Base-by-base conservation (phyloP, 768 basidiomycete genomes). In the Lactarius hengduanensis region DNA sequence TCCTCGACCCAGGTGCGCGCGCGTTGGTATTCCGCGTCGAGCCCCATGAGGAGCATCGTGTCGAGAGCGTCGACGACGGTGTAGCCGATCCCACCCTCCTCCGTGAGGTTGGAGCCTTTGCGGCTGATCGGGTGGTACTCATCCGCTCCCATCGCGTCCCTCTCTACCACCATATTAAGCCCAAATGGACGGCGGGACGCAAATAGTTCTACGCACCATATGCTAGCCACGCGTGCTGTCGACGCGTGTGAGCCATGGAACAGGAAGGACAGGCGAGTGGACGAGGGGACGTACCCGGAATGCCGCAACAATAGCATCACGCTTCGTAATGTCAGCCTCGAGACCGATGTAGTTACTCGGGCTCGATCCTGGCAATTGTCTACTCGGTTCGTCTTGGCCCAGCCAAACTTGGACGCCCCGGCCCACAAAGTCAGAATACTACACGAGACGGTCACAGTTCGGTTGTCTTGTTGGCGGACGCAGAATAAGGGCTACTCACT, bases 141-240 rank as follows among this genome's bases (percentile, higher is more conserved):
- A 78, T 97, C 94, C 63, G 83, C 83, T 1, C 95, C 95, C 86
- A 93, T 94, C 2, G 95, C 95, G 74, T 97, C 87, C 56, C 86
- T 79, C 78, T 94, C 94, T 94, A 78, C 34, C 22, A 22, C 45
- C 59, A 62, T 18, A 61, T 71, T 50, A 72, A 62, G 26, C 54
- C 58, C 58, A 72, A 34, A 56, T 20, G 20, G 55, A 61, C 57
- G 15, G 47, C 9, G 60, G 22, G 40, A 58, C 8, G 32, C 56
- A n/a, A 8, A 22, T 7, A 30, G 22, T 32, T 11, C 43, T 65
- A 76, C 79, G 61, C 67, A 92, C 92, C 92, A 73, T 96, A 96
- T 34, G 92, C 90, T 65, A 72, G 74, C 92, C 93, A 96, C 28
- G 92, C 91, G 76, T 94, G 85, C 93, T 95, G 72, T 45, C 69